Evolutionary conservation across 305 asterid genomes (phyloP).

Genomic region (Rubia tinctorum): DNA sequence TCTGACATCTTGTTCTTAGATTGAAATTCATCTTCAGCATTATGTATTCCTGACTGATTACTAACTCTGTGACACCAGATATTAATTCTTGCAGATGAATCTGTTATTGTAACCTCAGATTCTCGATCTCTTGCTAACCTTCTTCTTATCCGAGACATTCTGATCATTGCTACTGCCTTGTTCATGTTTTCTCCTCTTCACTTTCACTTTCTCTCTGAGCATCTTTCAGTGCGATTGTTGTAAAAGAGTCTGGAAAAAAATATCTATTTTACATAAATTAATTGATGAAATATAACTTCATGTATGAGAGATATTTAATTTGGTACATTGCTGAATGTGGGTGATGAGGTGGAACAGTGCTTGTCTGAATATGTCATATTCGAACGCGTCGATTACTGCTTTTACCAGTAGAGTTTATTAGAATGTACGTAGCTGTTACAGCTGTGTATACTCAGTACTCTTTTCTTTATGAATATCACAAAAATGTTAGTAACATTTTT

Average conservation of each 20-base stretch:
- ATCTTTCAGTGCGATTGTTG: background rate
- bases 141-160: slow-evolving; percentile 96
- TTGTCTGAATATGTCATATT: background rate
- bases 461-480: too few species aligned
- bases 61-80: slow-evolving; percentile 88
- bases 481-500: background rate
- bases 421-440: background rate
- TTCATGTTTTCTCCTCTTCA: background rate
- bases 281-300: background rate
- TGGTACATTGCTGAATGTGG: background rate
- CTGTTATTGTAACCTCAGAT: slow-evolving; percentile 88
- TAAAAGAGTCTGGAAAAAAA: background rate
- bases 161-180: slow-evolving; percentile 45
- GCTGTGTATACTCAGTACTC: too few species aligned
- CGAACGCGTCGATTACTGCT: background rate
- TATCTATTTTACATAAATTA: background rate
- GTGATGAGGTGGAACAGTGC: background rate
- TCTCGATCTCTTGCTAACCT: slow-evolving; percentile 97
- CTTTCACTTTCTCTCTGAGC: background rate
- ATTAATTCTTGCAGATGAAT: slow-evolving; percentile 98
- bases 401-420: background rate
- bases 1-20: slow-evolving; percentile 6
- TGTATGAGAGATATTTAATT: background rate
- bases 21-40: background rate
- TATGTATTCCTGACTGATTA: slow-evolving; percentile 28